Evolutionary conservation across 768 basidiomycete species (phyloP).

Genomic region (Solioccasus polychromus): DNA sequence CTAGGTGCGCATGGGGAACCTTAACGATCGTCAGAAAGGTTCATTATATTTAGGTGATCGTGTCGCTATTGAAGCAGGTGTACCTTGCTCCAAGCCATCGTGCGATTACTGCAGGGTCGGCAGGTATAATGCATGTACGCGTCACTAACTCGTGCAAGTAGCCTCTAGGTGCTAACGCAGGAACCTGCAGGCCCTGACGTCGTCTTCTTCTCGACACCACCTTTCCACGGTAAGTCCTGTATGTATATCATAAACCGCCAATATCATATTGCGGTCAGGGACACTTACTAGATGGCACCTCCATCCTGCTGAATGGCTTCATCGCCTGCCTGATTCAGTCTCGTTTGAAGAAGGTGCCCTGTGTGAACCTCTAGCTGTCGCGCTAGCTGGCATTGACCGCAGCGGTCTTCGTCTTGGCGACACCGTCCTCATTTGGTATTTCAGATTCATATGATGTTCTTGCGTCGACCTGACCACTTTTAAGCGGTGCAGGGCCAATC

Average conservation of each 20-base stretch:
- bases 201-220: conserved; percentile 71
- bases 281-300: conserved; percentile 65
- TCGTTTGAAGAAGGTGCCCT: conserved; percentile 68
- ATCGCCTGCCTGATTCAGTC: conserved; percentile 57
- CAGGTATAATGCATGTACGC: conserved; percentile 57
- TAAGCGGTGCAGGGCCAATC: conserved; percentile 66
- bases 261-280: conserved; percentile 33
- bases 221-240: conserved; percentile 50
- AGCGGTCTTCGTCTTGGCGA: conserved; percentile 64
- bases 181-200: conserved; percentile 34
- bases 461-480: conserved; percentile 13
- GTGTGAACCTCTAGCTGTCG: conserved; percentile 66
- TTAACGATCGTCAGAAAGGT: too few relatives aligned
- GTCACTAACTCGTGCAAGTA: background rate
- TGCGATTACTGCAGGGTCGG: conserved; percentile 64
- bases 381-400: conserved; percentile 65
- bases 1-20: conserved; percentile 34
- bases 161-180: conserved; percentile 1
- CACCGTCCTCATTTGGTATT: conserved; percentile 57
- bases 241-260: background rate
- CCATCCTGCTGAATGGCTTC: conserved; percentile 67
- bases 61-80: conserved; percentile 68
- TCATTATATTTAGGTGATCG: conserved; percentile 52
- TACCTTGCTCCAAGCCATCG: conserved; percentile 60
- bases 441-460: background rate